Evolutionary conservation across 768 basidiomycete species (phyloP).

Genomic region (Galerina marginata): DNA sequence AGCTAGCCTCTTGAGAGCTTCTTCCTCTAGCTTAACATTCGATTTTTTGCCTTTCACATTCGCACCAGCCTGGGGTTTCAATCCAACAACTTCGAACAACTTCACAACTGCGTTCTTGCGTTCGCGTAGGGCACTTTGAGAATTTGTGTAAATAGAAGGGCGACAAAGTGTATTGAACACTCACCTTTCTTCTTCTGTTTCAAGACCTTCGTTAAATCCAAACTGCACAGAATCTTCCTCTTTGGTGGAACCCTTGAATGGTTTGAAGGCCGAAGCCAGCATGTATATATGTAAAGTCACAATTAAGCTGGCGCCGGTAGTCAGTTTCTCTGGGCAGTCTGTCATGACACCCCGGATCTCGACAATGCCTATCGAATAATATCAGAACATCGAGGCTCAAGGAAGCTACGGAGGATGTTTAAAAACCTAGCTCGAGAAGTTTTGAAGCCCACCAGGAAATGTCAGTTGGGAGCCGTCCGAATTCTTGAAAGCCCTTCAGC

Average conservation of each 20-base stretch:
- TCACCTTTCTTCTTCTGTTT: slow-evolving; percentile 77
- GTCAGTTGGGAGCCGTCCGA: slow-evolving; percentile 77
- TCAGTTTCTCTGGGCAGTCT: slow-evolving; percentile 74
- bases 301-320: slow-evolving; percentile 79
- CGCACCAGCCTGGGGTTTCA: slow-evolving; percentile 65
- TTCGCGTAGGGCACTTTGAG: slow-evolving; percentile 63
- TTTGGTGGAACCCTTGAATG: slow-evolving; percentile 40
- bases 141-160: not conserved
- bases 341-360: slow-evolving; percentile 75
- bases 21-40: slow-evolving; percentile 41
- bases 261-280: slow-evolving; percentile 68
- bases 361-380: slow-evolving; percentile 53
- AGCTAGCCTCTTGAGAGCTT: slow-evolving; percentile 47
- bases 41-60: slow-evolving; percentile 35
- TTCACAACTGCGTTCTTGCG: slow-evolving; percentile 76
- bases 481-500: slow-evolving; percentile 50
- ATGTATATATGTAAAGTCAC: slow-evolving; percentile 79
- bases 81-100: slow-evolving; percentile 74
- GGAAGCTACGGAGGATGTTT: not conserved
- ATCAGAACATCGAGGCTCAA: no score
- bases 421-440: slow-evolving; percentile 69
- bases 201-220: slow-evolving; percentile 77
- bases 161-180: not conserved
- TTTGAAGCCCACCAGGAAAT: slow-evolving; percentile 75
- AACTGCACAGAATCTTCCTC: slow-evolving; percentile 36